Evolutionary conservation across 2,329 filamentous ascomycete species (phyloP), one percentile per base, ranked within the genome.

Genomic region (Penicillium sumatraense): DNA sequence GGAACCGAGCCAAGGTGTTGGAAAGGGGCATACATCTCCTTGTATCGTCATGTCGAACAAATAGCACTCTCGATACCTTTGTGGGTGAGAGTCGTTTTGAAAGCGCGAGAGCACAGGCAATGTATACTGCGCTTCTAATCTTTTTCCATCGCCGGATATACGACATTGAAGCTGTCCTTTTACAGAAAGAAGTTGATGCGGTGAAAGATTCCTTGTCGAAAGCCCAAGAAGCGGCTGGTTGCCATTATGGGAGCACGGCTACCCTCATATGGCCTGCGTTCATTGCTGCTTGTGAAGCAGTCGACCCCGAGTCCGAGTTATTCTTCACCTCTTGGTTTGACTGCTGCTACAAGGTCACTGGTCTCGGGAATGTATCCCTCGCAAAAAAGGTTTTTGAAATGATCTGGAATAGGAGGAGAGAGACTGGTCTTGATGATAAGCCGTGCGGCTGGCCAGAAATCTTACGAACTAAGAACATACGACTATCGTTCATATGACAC

Each of bases 251-350:
- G 10, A 56, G 42, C 9, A 63, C 44, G 21, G 61, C 52, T 5
- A 54, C 55, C 1, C 51, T 63, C 3, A 63, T 63, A 23, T 65
- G 61, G 59, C 62, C 59, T 0, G 57, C 57, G 1, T 64, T 64
- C 14, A 61, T 64, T n/a, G 52, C 62, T 7, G 62, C 60, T 3
- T 63, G 59, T 40, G 61, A 64, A 24, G 56, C 59, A 5, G 46
- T 62, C 2, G n/a, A 42, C 11, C 24, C 35, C 0, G 54, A 62
- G 13, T 33, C 56, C 3, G 55, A 63, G 23, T 9, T 7, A 1
- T 58, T 56, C 36, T 64, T 64, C 14, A 54, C 57, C 0, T 49
- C 35, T 0, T 59, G 61, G 59, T 58, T 65, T 47, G 57, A 64
- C 10, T 21, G 18, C 5, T 61, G 52, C 16, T 57, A 48, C 45